phyloP scores from a whole-genome alignment of 2,329 filamentous ascomycete genomes.

The Akanthomyces uredinophilus region DNA sequence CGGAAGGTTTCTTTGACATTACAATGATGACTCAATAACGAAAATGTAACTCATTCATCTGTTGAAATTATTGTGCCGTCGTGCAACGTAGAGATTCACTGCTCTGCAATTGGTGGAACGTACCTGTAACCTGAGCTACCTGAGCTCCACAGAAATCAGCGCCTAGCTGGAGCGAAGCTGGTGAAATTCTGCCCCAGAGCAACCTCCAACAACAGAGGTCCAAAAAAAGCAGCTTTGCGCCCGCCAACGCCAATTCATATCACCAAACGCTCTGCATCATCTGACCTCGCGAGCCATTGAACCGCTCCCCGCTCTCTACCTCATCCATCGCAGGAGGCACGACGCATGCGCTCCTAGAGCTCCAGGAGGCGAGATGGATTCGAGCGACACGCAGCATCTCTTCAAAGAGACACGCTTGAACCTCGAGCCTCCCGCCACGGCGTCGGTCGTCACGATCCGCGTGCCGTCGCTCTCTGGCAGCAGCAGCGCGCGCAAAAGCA shows the following conservation, averaged over 20 bases:
- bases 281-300: slow-evolving; percentile 15
- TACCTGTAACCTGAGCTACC: slow-evolving; percentile 1
- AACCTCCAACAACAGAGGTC: slow-evolving; percentile 4
- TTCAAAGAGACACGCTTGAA: slow-evolving; percentile 86
- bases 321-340: neutral
- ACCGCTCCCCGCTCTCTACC: neutral
- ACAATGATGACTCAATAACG: neutral
- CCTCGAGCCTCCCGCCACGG: slow-evolving; percentile 65
- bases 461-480: slow-evolving; percentile 52
- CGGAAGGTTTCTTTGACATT: neutral
- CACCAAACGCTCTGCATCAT: slow-evolving; percentile 15
- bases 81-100: no score
- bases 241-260: neutral
- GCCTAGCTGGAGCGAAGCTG: neutral
- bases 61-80: neutral
- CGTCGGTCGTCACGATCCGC: slow-evolving; percentile 65
- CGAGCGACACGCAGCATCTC: slow-evolving; percentile 57
- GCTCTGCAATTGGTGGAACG: neutral
- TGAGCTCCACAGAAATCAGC: slow-evolving; percentile 4
- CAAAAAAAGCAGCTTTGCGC: neutral
- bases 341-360: slow-evolving; percentile 7
- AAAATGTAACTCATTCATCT: neutral
- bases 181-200: slow-evolving; percentile 13
- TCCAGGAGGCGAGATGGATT: slow-evolving; percentile 60
- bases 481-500: slow-evolving; percentile 40